Evolutionary conservation across 495 filamentous ascomycete genomes (phyloP), one percentile per base, ranked within the genome.

Genomic region (Aspergillus avenaceus): DNA sequence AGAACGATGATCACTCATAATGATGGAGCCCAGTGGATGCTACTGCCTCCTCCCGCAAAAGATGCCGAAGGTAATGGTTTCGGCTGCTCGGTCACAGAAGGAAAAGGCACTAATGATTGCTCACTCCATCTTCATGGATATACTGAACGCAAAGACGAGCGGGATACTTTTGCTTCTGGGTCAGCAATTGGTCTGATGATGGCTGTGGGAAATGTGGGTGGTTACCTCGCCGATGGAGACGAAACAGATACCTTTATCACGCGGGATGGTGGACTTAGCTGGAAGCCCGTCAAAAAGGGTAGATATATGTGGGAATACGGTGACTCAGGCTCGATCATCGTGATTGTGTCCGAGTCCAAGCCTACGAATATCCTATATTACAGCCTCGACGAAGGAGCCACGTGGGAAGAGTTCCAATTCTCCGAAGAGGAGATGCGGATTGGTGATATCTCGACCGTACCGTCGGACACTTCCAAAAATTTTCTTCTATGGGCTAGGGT

Each of bases 1-100:
- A 86, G 86, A 66, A 91, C 86, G 23, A 82, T 85, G 75, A 96
- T 97, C 49, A 95, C 90, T 5, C 95, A 97, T 71, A 97, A 96
- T 63, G 93, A 97, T 61, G 93, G 93, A 32, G 85, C 85, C 12
- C 77, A 88, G 56, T 99, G 93, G 93, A 72, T 71, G 36, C 80
- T 82, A 29, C 66, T 97, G 3, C 52, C 77, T n/a, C 82, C 89
- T 8, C 90, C 85, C 0, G 58, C 67, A 11, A 72, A 77, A 47
- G 88, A 95, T 54, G 75, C 78, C 4, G 80, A 93, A 18, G 82
- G 80, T 41, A 86, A 90, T 46, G 60, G 70, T 5, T 91, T 84
- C 54, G 66, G 72, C 7, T 97, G 93, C 75, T 72, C 75, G 18
- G 77, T 77, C 27, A 56, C 58, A 12, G 64, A 70, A 29, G 77